Conservation (phyloP, 129 eudicot genomes). For the Dittrichia graveolens region DNA sequence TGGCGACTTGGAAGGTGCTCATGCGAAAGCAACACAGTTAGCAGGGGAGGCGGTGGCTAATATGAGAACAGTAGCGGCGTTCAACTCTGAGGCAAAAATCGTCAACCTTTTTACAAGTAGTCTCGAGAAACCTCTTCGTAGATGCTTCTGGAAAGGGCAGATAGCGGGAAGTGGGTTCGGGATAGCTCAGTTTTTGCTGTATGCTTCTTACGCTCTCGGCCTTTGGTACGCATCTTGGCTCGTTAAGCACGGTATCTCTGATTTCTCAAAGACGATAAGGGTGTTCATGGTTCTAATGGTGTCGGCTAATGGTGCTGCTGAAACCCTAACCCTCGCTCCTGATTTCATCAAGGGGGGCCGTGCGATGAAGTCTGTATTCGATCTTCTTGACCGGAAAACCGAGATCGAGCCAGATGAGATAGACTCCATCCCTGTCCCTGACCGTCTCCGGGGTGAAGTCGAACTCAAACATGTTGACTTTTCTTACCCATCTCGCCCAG, state of each 20-base stretch:
- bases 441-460: conserved; percentile 82
- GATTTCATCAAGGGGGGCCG: conserved; percentile 96
- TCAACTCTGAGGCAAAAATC: conserved; percentile 78
- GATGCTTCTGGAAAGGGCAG: conserved; percentile 96
- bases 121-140: conserved; percentile 67
- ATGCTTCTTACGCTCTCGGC: conserved; percentile 91
- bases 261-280: conserved; percentile 87
- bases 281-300: conserved; percentile 99
- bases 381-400: conserved; percentile 84
- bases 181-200: conserved; percentile 79
- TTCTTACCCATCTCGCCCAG: conserved; percentile 87
- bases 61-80: conserved; percentile 91
- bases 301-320: conserved; percentile 96
- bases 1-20: conserved; percentile 90
- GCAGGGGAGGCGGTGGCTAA: conserved; percentile 95
- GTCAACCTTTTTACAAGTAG: conserved; percentile 63
- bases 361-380: conserved; percentile 86
- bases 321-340: conserved; percentile 86
- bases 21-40: conserved; percentile 86
- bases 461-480: conserved; percentile 89
- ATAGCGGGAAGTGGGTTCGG: conserved; percentile 94
- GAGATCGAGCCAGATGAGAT: conserved; percentile 85
- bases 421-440: conserved; percentile 66
- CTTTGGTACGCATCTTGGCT: conserved; percentile 99
- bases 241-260: conserved; percentile 87